Percentiles rank a stretch among this genome's conserved stretches.
phyloP scores from a whole-genome alignment of 129 eudicot species.

The Tagetes erecta region DNA sequence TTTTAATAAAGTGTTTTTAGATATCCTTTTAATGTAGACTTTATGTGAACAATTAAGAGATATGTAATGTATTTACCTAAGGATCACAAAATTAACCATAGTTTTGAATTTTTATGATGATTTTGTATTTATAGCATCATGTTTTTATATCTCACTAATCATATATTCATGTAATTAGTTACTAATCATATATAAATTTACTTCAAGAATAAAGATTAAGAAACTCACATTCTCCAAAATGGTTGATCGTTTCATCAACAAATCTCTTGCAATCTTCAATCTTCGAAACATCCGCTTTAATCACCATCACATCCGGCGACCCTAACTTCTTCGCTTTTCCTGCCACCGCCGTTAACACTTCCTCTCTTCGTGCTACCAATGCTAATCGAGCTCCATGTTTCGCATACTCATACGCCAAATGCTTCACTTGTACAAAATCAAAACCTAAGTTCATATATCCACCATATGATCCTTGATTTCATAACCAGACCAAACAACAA shows the following conservation, averaged over 20 bases:
- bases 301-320: conserved; percentile 20
- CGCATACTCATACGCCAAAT: conserved; percentile 35
- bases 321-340: conserved; percentile 19
- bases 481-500: too few species aligned
- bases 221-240: conserved; percentile 30
- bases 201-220: not conserved
- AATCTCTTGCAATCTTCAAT: conserved; percentile 25
- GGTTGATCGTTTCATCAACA: conserved; percentile 25
- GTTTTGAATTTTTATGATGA: too few species aligned
- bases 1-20: too few species aligned
- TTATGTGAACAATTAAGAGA: too few species aligned
- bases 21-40: too few species aligned
- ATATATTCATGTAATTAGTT: too few species aligned
- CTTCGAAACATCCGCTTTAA: conserved; percentile 25
- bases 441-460: not conserved
- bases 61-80: too few species aligned
- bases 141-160: too few species aligned
- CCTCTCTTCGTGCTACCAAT: conserved; percentile 24
- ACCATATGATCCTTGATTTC: not conserved
- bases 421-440: conserved; percentile 5
- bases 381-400: conserved; percentile 27
- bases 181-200: too few species aligned
- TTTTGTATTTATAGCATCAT: too few species aligned
- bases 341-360: conserved; percentile 11
- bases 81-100: too few species aligned